These are phyloP conservation scores for Populus alba DNA, from an alignment of 345 rosid genomes.

Conservation along the genomic window DNA sequence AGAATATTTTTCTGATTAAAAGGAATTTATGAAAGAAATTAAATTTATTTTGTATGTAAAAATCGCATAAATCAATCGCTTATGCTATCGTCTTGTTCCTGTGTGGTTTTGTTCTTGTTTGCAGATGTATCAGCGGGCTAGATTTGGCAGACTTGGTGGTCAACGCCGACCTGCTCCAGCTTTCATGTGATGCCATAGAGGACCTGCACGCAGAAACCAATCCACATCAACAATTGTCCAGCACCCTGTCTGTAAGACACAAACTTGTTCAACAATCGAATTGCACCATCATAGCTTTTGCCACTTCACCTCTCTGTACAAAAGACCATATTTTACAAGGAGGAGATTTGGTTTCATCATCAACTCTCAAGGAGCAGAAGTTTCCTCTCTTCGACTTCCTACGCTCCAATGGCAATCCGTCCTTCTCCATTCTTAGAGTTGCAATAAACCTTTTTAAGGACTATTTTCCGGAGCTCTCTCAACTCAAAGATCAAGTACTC, in stretches of 20 bases:
- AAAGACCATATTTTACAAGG: conserved; percentile 16
- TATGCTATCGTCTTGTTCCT: background rate
- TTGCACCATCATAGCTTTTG: conserved; percentile 40
- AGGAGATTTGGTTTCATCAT: conserved; percentile 30
- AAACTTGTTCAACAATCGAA: conserved; percentile 7
- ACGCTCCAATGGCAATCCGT: conserved; percentile 27
- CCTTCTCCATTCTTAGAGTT: conserved; percentile 38
- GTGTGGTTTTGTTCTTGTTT: background rate
- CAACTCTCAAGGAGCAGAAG: conserved; percentile 12
- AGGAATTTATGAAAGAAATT: no score
- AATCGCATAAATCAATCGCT: background rate
- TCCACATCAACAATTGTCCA: conserved; percentile 6
- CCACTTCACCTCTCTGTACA: conserved; percentile 22
- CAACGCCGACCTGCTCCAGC: conserved; percentile 42
- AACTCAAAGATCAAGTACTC: conserved; percentile 41
- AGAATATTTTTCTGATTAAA: no score
- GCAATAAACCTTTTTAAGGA: conserved; percentile 41
- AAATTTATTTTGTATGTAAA: no score
- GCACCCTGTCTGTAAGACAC: conserved; percentile 15
- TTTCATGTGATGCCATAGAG: conserved; percentile 40
- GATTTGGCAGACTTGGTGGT: conserved; percentile 47
- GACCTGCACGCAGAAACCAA: conserved; percentile 14
- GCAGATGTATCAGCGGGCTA: conserved; percentile 36
- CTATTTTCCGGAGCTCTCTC: conserved; percentile 24
- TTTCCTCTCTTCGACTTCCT: conserved; percentile 38